These are phyloP conservation scores for Solanum medicagineum DNA, from an alignment of 257 asterid genomes.

Conservation along the genomic window DNA sequence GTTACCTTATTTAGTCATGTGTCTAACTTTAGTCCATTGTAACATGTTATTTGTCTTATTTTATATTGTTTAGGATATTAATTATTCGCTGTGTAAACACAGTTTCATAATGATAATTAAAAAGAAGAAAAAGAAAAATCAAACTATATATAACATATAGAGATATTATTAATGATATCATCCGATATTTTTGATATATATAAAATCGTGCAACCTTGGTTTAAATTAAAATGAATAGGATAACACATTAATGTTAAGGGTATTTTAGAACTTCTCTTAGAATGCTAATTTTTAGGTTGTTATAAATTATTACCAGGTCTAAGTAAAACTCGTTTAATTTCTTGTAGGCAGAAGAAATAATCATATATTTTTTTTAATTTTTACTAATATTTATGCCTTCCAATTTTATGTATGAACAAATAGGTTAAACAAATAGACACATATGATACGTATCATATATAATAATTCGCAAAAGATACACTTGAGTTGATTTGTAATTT, in stretches of 20 bases:
- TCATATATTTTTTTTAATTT: no score
- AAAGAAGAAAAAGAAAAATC: no score
- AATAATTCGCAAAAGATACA: background rate
- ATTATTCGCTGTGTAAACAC: background rate
- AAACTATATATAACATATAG: background rate
- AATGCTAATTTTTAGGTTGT: background rate
- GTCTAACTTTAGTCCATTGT: background rate
- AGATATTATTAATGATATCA: no score
- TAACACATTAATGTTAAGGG: no score
- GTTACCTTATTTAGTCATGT: background rate
- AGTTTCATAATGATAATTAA: background rate
- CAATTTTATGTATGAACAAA: background rate
- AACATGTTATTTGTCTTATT: background rate
- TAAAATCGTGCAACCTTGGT: background rate
- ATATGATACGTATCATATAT: background rate
- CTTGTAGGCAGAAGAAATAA: background rate
- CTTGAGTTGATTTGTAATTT: background rate
- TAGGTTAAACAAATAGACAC: background rate
- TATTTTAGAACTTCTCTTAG: background rate
- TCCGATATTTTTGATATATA: no score
- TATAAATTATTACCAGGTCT: background rate
- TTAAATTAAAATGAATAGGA: no score
- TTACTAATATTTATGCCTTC: no score
- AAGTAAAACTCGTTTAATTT: background rate
- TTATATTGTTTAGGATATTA: background rate